phyloP scores from a whole-genome alignment of 1,284 basidiomycete species.

The Moesziomyces aphidis region DNA sequence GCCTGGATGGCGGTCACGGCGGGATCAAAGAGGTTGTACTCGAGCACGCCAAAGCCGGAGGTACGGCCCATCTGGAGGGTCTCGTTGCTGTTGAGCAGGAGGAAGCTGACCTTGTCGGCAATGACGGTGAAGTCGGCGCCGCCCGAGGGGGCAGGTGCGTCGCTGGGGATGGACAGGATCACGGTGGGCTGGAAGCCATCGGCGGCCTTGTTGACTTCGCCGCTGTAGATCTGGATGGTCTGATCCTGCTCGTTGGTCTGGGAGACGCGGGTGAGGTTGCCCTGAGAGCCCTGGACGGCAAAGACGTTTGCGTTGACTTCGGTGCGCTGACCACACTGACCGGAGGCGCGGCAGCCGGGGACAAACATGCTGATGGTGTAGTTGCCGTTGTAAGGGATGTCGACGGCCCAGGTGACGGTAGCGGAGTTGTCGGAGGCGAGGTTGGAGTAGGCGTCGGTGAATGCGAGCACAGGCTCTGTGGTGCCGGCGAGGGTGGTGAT shows the following conservation, averaged over 20 bases:
- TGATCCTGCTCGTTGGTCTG: constrained; percentile 80
- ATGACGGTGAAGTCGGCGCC: constrained; percentile 82
- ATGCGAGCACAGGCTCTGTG: constrained; percentile 78
- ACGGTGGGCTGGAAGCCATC: constrained; percentile 50
- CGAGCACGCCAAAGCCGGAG: constrained; percentile 54
- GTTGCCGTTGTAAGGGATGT: constrained; percentile 84
- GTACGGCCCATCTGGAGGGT: constrained; percentile 41
- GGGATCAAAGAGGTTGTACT: constrained; percentile 57
- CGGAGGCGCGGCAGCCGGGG: constrained; percentile 84
- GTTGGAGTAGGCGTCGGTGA: constrained; percentile 77
- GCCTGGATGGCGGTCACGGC: constrained; percentile 23
- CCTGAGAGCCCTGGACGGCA: constrained; percentile 69
- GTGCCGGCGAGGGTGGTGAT: constrained; percentile 76
- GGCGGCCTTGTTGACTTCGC: constrained; percentile 75
- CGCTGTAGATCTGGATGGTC: constrained; percentile 78
- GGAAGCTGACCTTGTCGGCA: constrained; percentile 70
- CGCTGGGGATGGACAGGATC: constrained; percentile 52
- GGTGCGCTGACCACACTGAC: constrained; percentile 84
- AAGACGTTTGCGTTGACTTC: constrained; percentile 85
- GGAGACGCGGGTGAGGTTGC: constrained; percentile 74
- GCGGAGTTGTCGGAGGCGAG: constrained; percentile 75
- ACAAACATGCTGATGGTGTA: constrained; percentile 87
- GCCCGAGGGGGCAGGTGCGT: constrained; percentile 72
- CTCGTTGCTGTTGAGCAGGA: constrained; percentile 56
- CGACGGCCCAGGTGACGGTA: constrained; percentile 85